phyloP scores from a whole-genome alignment of 345 rosid species.

The Gossypium raimondii region DNA sequence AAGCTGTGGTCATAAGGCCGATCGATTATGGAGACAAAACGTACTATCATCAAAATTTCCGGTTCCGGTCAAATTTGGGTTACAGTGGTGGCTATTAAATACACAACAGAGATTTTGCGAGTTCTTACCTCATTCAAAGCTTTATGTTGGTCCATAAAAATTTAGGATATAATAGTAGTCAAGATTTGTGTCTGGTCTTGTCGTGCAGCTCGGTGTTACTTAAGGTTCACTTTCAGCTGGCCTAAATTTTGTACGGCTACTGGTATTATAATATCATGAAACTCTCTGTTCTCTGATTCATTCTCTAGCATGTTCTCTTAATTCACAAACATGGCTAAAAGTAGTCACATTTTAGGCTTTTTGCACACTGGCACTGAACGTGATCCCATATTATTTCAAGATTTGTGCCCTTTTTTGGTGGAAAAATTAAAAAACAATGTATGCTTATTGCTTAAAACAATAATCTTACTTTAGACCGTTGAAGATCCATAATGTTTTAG shows the following conservation, averaged over 20 bases:
- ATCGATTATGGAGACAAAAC: slow-evolving; percentile 45
- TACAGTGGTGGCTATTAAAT: slow-evolving; percentile 42
- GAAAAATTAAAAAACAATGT: neutral
- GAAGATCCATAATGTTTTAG: too few relatives aligned
- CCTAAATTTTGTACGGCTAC: slow-evolving; percentile 16
- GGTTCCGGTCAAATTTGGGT: slow-evolving; percentile 39
- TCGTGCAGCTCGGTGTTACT: slow-evolving; percentile 9
- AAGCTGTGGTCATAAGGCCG: slow-evolving; percentile 50
- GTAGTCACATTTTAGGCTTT: neutral
- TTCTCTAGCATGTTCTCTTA: neutral
- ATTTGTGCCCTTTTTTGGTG: neutral
- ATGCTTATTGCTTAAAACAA: neutral
- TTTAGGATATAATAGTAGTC: slow-evolving; percentile 13
- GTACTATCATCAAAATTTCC: slow-evolving; percentile 46
- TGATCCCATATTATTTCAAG: neutral
- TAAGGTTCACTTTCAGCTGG: slow-evolving; percentile 4
- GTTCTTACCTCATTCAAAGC: slow-evolving; percentile 12
- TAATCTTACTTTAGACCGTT: too few relatives aligned
- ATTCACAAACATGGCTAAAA: neutral
- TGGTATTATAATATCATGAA: slow-evolving; percentile 15
- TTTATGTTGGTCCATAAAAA: slow-evolving; percentile 14
- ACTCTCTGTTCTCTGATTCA: slow-evolving; percentile 10
- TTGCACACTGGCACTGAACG: neutral
- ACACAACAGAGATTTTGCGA: slow-evolving; percentile 18
- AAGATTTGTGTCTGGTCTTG: slow-evolving; percentile 12